Conservation (phyloP, 257 asterid genomes). For the Verbena officinalis region DNA sequence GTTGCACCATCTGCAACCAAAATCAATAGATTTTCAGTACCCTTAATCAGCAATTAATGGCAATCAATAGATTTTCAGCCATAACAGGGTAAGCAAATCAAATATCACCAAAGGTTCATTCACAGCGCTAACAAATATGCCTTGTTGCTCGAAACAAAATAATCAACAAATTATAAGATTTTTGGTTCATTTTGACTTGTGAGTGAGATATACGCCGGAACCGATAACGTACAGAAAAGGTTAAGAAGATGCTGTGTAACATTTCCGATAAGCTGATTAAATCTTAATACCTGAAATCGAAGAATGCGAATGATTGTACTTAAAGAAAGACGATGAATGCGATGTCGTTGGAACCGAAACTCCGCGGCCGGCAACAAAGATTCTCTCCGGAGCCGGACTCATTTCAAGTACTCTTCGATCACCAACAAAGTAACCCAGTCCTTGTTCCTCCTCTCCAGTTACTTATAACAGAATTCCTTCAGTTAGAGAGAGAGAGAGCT, state of each 20-base stretch:
- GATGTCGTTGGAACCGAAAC: slow-evolving; percentile 36
- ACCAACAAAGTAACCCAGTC: neutral
- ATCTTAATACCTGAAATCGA: slow-evolving; percentile 33
- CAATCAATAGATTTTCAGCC: neutral
- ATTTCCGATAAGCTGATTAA: neutral
- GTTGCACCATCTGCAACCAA: slow-evolving; percentile 52
- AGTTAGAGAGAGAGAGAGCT: slow-evolving; percentile 11
- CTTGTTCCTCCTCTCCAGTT: slow-evolving; percentile 21
- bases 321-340: slow-evolving; percentile 40
- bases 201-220: too few species aligned
- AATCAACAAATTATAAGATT: neutral
- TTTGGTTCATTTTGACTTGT: too few species aligned
- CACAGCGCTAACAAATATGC: neutral
- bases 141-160: neutral
- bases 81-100: neutral
- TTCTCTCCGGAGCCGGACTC: slow-evolving; percentile 41
- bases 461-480: slow-evolving; percentile 7
- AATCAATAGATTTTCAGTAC: neutral
- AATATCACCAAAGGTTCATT: neutral
- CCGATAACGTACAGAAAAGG: too few species aligned
- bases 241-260: too few species aligned
- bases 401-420: slow-evolving; percentile 30
- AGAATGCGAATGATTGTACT: slow-evolving; percentile 37
- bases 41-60: slow-evolving; percentile 3
- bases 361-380: slow-evolving; percentile 43